Percentiles rank a stretch among this genome's conserved stretches.
phyloP scores from a whole-genome alignment of 371 early-diverging fungal genomes.

The Dinochytrium kinnereticum region DNA sequence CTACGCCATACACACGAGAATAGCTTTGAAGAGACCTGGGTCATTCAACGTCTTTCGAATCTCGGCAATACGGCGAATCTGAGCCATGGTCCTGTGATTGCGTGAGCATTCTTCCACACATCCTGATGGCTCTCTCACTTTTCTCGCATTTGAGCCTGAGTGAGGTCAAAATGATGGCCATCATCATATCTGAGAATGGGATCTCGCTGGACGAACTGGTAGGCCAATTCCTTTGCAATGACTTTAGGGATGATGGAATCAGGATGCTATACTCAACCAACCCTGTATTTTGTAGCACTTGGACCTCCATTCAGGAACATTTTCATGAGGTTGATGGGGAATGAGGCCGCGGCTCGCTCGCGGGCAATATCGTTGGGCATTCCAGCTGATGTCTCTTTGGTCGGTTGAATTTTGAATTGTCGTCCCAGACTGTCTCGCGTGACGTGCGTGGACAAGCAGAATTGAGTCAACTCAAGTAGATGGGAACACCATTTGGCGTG shows the following conservation, averaged over 20 bases:
- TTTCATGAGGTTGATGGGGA: neutral
- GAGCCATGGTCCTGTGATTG: constrained; percentile 13
- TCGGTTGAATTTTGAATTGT: too few relatives aligned
- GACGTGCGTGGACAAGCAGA: too few relatives aligned
- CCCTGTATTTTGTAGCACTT: neutral
- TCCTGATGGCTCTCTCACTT: constrained; percentile 48
- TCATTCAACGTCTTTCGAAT: neutral
- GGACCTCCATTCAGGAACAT: constrained; percentile 10
- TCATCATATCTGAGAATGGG: constrained; percentile 14
- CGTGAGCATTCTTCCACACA: constrained; percentile 29
- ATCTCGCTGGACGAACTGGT: constrained; percentile 8
- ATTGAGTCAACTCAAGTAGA: too few relatives aligned
- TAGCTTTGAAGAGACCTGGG: neutral
- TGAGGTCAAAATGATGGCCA: constrained; percentile 64
- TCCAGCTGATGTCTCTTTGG: neutral
- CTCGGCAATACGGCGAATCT: constrained; percentile 2
- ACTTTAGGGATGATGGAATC: neutral
- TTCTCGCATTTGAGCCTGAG: constrained; percentile 63
- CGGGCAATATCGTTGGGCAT: constrained; percentile 21
- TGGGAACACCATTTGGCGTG: too few relatives aligned
- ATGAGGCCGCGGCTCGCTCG: constrained; percentile 18
- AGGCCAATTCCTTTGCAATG: neutral
- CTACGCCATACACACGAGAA: constrained; percentile 3
- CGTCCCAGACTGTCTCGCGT: too few relatives aligned
- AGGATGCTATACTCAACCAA: neutral